Base-by-base conservation (phyloP, 2,329 filamentous ascomycete genomes). In the Phialemoniopsis sp. region DNA sequence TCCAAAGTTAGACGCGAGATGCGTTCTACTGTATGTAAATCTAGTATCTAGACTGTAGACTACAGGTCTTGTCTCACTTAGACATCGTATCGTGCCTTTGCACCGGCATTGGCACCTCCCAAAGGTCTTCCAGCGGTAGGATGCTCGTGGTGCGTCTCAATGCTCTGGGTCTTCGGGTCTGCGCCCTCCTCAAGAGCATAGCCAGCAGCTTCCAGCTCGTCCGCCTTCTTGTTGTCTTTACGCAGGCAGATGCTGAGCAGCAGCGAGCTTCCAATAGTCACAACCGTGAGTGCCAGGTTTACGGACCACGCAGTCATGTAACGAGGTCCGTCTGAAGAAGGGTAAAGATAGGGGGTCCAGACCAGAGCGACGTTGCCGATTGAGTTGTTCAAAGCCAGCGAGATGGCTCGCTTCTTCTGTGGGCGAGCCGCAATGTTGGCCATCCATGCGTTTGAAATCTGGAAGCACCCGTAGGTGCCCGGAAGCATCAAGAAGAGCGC, bases 381-480 rank as follows among this genome's bases (percentile, higher is more conserved):
- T 2, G 51, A 46, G 41, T 55, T 55, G 45, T 52, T 53, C 45
- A 52, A 46, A 2, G 52, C 52, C 15, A 54, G 33, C 8, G 39
- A 39, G n/a, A 54, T 51, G 5, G 49, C 52, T 5, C 51, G 46
- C 38, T 53, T 54, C 39, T 51, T 51, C 34, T 43, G 47, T 8
- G 52, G 50, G 4, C 51, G 46, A 4, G 51, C 48, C 3, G 43
- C 47, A 29, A 51, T 54, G 42, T 52, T 55, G n/a, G 52, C 51
- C 50, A 53, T 53, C 52, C 52, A 55, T 5, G 52, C 46, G 31
- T 52, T 51, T 13, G 48, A 52, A 9, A 53, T 45, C 42, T 52
- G 47, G 37, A 53, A 53, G 30, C 44, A 46, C 31, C 49, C 49
- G 32, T 53, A 52, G 13, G 45, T 49, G 5, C 45, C 45, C 5